Evolutionary conservation across 306 rosid species (phyloP).

Genomic region (Lupinus albus): DNA sequence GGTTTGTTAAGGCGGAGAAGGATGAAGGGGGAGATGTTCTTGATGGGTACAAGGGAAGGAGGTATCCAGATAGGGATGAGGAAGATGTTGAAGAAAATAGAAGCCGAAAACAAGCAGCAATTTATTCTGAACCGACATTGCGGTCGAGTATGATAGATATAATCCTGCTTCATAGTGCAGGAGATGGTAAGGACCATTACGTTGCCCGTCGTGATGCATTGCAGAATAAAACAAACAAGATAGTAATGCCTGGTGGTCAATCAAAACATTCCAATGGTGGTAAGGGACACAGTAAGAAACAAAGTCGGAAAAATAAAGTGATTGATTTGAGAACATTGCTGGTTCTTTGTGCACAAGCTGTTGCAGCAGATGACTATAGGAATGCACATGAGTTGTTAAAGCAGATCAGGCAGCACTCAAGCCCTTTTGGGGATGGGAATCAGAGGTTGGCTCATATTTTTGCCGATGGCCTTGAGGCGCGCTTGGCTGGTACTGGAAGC

Average conservation of each 20-base stretch:
- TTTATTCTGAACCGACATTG: slow-evolving; percentile 63
- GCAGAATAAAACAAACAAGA: slow-evolving; percentile 48
- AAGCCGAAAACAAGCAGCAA: slow-evolving; percentile 79
- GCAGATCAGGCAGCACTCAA: slow-evolving; percentile 74
- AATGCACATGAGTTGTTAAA: slow-evolving; percentile 71
- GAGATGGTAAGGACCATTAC: slow-evolving; percentile 54
- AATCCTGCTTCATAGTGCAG: slow-evolving; percentile 60
- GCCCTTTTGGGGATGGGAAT: slow-evolving; percentile 80
- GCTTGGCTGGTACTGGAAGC: slow-evolving; percentile 97
- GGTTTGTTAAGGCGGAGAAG: slow-evolving; percentile 50
- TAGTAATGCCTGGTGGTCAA: slow-evolving; percentile 47
- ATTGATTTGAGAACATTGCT: slow-evolving; percentile 87
- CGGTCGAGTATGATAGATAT: slow-evolving; percentile 65
- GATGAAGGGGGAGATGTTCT: slow-evolving; percentile 41
- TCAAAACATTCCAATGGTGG: slow-evolving; percentile 50
- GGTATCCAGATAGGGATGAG: slow-evolving; percentile 55
- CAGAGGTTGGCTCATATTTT: slow-evolving; percentile 86
- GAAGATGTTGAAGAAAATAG: slow-evolving; percentile 66
- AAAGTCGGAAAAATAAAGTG: slow-evolving; percentile 63
- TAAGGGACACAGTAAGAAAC: slow-evolving; percentile 73
- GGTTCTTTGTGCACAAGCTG: slow-evolving; percentile 85
- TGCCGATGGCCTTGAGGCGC: slow-evolving; percentile 96
- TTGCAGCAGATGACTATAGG: slow-evolving; percentile 85
- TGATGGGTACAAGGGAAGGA: slow-evolving; percentile 57
- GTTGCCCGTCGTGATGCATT: slow-evolving; percentile 62